phyloP scores from a whole-genome alignment of 768 basidiomycete genomes.

The Collybia sordida region DNA sequence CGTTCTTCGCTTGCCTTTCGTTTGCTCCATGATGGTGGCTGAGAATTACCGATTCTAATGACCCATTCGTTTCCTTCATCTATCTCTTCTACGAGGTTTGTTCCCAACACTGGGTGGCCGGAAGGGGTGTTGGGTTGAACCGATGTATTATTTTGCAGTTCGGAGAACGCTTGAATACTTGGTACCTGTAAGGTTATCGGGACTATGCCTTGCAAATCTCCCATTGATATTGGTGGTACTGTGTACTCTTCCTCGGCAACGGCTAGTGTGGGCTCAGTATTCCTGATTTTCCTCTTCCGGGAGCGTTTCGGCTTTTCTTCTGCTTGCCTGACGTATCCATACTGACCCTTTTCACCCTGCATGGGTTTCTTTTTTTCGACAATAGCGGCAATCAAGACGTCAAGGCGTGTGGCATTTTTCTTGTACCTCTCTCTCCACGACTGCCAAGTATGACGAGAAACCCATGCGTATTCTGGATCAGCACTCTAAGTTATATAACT shows the following conservation, averaged over 20 bases:
- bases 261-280: conserved; percentile 15
- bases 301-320: conserved; percentile 67
- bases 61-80: conserved; percentile 68
- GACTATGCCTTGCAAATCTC: conserved; percentile 10
- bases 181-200: conserved; percentile 11
- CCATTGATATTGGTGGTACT: conserved; percentile 15
- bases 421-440: conserved; percentile 91
- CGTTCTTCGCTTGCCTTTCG: conserved; percentile 44
- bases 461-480: conserved; percentile 79
- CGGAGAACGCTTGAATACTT: conserved; percentile 11
- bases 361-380: conserved; percentile 69
- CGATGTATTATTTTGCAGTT: neutral
- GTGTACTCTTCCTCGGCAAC: conserved; percentile 22
- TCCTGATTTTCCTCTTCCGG: conserved; percentile 46
- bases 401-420: conserved; percentile 72
- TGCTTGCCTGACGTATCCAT: conserved; percentile 75
- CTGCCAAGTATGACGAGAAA: conserved; percentile 83
- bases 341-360: conserved; percentile 78
- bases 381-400: conserved; percentile 59
- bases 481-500: conserved; percentile 36
- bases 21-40: conserved; percentile 73
- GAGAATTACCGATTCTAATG: conserved; percentile 58
- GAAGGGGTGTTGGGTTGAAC: conserved; percentile 23
- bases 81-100: conserved; percentile 60
- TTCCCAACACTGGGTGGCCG: conserved; percentile 32